A percentile compares a stretch with the other conserved stretches of the same genome.
Conservation (phyloP, 352 stramenopile genomes). For the Phytophthora kernoviae region DNA sequence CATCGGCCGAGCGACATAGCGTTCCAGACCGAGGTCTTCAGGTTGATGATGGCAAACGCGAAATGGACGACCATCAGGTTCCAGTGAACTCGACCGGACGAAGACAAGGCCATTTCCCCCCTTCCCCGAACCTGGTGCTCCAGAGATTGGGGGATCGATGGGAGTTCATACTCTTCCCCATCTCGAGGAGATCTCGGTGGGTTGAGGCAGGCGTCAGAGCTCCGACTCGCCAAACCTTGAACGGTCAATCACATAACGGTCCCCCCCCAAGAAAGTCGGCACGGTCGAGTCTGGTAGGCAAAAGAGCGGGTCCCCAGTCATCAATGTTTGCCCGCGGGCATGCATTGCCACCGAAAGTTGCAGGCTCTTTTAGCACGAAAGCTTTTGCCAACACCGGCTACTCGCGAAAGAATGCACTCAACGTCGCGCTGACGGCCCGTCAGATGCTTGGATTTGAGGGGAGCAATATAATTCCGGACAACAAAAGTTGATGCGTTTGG, state of each 20-base stretch:
- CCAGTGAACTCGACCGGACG: not conserved
- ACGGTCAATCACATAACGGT: constrained; percentile 9
- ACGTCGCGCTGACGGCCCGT: too few relatives aligned
- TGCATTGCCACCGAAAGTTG: not conserved
- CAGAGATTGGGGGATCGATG: constrained; percentile 34
- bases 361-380: constrained; percentile 1
- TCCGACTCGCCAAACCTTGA: not conserved
- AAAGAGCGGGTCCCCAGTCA: not conserved
- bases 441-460: too few relatives aligned
- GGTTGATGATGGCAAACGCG: constrained; percentile 12
- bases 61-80: constrained; percentile 21
- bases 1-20: constrained; percentile 20
- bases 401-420: too few relatives aligned
- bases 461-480: too few relatives aligned
- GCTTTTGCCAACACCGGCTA: not conserved
- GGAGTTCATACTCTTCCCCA: constrained; percentile 20
- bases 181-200: constrained; percentile 31
- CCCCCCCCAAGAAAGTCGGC: not conserved
- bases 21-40: constrained; percentile 2
- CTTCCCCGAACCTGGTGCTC: constrained; percentile 8
- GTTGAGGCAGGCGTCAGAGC: constrained; percentile 11
- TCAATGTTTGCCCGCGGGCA: not conserved
- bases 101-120: constrained; percentile 6
- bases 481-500: too few relatives aligned
- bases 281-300: not conserved